Percentiles rank a stretch among this genome's conserved stretches.
Evolutionary conservation across 2,329 filamentous ascomycete species (phyloP).

Genomic region (Beauveria asiatica): DNA sequence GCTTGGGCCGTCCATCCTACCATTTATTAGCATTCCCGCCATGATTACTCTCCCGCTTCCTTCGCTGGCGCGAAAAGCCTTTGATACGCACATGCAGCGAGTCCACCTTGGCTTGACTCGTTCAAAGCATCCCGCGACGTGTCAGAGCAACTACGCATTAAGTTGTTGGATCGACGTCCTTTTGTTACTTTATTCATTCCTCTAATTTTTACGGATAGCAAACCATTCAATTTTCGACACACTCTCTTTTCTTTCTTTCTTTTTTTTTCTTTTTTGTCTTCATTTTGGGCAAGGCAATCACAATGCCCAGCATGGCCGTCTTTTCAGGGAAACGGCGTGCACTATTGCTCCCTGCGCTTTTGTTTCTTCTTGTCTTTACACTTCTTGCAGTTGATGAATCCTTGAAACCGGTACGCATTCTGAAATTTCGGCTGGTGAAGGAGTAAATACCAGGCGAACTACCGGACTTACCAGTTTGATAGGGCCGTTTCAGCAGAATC

Average conservation of each 20-base stretch:
- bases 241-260: neutral
- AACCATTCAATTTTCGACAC: neutral
- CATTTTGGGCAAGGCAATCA: neutral
- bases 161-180: no score
- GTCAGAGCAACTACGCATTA: no score
- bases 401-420: slow-evolving; percentile 2
- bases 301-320: neutral
- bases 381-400: slow-evolving; percentile 8
- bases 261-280: neutral
- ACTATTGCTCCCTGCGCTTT: neutral
- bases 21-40: neutral
- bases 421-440: neutral
- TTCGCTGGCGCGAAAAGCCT: neutral
- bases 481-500: slow-evolving; percentile 8
- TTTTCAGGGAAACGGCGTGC: neutral
- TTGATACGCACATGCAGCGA: neutral
- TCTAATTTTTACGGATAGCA: neutral
- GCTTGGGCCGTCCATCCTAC: neutral
- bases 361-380: slow-evolving; percentile 5
- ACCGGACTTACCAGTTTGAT: neutral
- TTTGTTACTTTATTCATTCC: neutral
- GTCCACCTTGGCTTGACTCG: neutral
- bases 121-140: no score
- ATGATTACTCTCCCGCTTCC: neutral
- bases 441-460: neutral